Evolutionary conservation across 2,329 filamentous ascomycete species (phyloP), one percentile per base, ranked within the genome.

Genomic region (Penicillium nordicum): DNA sequence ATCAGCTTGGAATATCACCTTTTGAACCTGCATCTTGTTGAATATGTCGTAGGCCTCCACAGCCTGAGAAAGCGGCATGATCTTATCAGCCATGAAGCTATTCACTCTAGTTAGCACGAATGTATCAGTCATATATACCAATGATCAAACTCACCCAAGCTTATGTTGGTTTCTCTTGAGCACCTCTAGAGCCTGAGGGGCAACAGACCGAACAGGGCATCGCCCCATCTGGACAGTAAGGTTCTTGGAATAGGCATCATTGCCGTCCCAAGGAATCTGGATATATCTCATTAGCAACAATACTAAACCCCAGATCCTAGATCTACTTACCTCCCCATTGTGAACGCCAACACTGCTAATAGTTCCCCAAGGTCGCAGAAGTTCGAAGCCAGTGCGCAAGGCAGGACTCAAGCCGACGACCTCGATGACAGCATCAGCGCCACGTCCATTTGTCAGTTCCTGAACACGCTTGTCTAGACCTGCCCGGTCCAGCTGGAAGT

Each of bases 401-500:
- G 88, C 89, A 37, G 85, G 82, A 52, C 84, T 86, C 58, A 87
- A 75, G 0, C 88, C 88, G 27, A 92, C 89, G 7, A 90, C 87
- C 72, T 92, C 89, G 63, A 96, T 86, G 2, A 94, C 86, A 18
- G 90, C 85, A 74, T 97, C 92, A 14, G 92, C 92, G 7, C 92
- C 92, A 38, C 92, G 81, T 8, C 91, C 91, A 16, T 88, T 81
- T 0, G 90, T 94, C 46, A 87, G 82, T 63, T 89, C 88, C 68
- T 85, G 85, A 51, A 96, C 86, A 51, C 88, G 83, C 63, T 82
- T 80, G 53, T 86, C 76, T 71, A 95, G 80, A 3, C 81, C 84
- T 38, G 86, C 84, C 46, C 80, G 81, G 58, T 90, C 84, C 2
- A 78, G 84, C 67, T 82, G 75, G 73, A 93, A 93, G 71, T 96